phyloP scores from a whole-genome alignment of 441 rosid genomes.

The Adansonia grandidieri region DNA sequence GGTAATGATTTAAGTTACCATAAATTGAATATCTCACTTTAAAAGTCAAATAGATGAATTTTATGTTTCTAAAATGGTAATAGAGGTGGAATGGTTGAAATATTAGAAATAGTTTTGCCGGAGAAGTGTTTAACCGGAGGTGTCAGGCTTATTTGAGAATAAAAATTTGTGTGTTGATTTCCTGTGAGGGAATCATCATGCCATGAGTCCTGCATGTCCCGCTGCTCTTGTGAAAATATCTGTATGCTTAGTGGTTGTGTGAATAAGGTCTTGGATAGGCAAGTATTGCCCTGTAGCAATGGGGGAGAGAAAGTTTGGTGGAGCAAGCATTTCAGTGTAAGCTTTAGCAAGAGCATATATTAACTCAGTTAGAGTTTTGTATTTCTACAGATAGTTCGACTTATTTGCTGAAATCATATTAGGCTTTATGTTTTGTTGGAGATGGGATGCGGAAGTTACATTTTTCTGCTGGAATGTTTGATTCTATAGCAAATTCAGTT shows the following conservation, averaged over 20 bases:
- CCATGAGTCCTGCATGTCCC: not conserved
- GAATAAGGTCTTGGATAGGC: not conserved
- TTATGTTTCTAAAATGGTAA: not conserved
- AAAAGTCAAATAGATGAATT: not conserved
- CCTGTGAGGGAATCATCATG: not conserved
- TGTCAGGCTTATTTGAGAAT: not conserved
- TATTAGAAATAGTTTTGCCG: not conserved
- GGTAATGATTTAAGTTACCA: slow-evolving; percentile 5
- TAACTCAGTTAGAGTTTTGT: not conserved
- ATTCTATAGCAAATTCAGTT: not conserved
- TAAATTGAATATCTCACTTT: not conserved
- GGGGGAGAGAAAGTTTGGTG: not conserved
- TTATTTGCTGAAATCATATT: not conserved
- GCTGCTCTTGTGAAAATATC: not conserved
- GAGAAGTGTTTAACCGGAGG: not conserved
- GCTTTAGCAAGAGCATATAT: slow-evolving; percentile 12
- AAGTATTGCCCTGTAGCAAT: not conserved
- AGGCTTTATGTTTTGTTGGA: not conserved
- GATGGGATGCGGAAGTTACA: not conserved
- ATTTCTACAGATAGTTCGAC: not conserved
- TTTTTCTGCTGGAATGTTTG: not conserved
- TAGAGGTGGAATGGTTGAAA: not conserved
- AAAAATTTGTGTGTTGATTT: not conserved
- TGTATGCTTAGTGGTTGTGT: not conserved
- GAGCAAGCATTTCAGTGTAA: not conserved